Conservation (phyloP, 495 filamentous ascomycete genomes). For the Clohesyomyces aquaticus region DNA sequence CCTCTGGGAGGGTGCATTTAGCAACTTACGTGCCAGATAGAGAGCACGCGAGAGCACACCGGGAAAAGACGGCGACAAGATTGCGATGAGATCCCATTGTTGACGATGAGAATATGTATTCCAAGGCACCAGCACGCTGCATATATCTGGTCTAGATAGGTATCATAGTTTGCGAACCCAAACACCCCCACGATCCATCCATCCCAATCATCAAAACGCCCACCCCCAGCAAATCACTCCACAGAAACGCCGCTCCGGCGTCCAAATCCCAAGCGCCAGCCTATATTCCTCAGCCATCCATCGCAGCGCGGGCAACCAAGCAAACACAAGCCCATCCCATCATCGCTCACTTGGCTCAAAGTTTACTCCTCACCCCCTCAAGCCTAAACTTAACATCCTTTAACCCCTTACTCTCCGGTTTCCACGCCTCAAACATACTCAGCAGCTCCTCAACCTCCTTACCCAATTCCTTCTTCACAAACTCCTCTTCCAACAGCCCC, state of each 20-base stretch:
- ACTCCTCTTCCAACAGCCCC: constrained; percentile 88
- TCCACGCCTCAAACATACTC: constrained; percentile 91
- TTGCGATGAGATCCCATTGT: too few relatives aligned
- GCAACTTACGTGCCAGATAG: too few relatives aligned
- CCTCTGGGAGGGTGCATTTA: too few relatives aligned
- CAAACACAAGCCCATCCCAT: constrained; percentile 1
- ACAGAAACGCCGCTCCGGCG: not conserved
- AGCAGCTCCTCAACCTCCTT: constrained; percentile 79
- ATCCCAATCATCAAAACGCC: too few relatives aligned
- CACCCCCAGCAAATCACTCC: not conserved
- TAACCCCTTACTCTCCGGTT: constrained; percentile 81
- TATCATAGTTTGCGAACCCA: constrained; percentile 6
- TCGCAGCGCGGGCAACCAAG: not conserved
- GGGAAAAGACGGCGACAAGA: not conserved
- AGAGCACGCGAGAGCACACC: too few relatives aligned
- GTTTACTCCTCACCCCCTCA: constrained; percentile 85
- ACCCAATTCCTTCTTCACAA: constrained; percentile 77
- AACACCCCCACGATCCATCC: not conserved
- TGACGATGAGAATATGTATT: constrained; percentile 31
- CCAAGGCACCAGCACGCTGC: constrained; percentile 16
- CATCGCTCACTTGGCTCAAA: constrained; percentile 50
- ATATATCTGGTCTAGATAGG: constrained; percentile 20
- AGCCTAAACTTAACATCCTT: constrained; percentile 96
- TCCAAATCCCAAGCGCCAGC: not conserved
- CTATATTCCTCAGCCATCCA: not conserved